These are phyloP conservation scores for Tolypocladium ovalisporum DNA, from an alignment of 2,329 filamentous ascomycete species.

Conservation along the genomic window DNA sequence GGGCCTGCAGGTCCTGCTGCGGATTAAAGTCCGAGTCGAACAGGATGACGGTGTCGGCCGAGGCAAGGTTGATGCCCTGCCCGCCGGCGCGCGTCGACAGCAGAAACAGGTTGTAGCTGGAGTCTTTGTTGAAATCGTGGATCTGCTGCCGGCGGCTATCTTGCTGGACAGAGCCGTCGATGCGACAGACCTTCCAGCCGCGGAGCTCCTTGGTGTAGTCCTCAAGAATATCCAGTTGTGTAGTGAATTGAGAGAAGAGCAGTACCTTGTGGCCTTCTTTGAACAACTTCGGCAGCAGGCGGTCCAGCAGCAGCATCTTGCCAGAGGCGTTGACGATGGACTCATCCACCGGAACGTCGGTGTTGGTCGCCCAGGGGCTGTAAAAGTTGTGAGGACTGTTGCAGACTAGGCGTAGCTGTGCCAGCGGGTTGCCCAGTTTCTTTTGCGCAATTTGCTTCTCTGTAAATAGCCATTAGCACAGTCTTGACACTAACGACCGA, in stretches of 20 bases:
- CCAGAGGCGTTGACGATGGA: constrained; percentile 77
- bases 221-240: constrained; percentile 80
- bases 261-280: constrained; percentile 73
- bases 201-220: constrained; percentile 73
- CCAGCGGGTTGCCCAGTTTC: constrained; percentile 84
- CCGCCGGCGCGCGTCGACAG: constrained; percentile 86
- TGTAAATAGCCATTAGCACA: constrained; percentile 13
- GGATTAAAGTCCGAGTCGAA: constrained; percentile 92
- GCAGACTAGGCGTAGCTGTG: constrained; percentile 85
- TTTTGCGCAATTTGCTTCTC: constrained; percentile 81
- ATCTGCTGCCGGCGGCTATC: constrained; percentile 60
- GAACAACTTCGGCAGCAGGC: constrained; percentile 69
- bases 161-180: constrained; percentile 80
- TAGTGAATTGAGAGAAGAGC: constrained; percentile 95
- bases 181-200: constrained; percentile 73
- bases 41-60: constrained; percentile 83
- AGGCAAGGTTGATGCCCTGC: constrained; percentile 87
- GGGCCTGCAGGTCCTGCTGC: constrained; percentile 91
- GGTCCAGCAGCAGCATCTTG: constrained; percentile 91
- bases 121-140: constrained; percentile 57
- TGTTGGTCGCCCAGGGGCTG: constrained; percentile 65
- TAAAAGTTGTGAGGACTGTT: constrained; percentile 97
- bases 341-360: constrained; percentile 57
- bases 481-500: constrained; percentile 12
- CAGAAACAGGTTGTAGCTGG: constrained; percentile 65